Conservation (phyloP, 1,284 basidiomycete species). For the Boletellus deceptivus region DNA sequence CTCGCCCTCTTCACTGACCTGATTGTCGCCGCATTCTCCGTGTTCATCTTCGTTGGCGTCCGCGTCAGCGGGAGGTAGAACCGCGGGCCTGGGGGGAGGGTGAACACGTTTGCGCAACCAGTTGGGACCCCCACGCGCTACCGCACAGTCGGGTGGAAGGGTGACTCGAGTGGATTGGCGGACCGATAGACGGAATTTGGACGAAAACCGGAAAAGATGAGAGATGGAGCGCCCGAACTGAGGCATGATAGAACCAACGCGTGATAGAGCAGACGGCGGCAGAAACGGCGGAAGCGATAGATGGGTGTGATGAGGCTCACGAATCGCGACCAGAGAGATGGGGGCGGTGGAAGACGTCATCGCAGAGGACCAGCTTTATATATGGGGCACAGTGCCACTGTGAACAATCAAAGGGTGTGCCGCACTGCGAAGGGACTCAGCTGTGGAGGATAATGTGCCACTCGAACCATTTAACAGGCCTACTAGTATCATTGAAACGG, state of each 20-base stretch:
- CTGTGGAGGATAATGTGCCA: background rate
- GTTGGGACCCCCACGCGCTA: background rate
- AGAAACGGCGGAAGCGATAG: background rate
- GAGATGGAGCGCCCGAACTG: background rate
- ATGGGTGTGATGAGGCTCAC: too few relatives aligned
- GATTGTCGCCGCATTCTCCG: too few relatives aligned
- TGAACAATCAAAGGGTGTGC: background rate
- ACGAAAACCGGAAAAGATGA: background rate
- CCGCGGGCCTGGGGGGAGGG: too few relatives aligned
- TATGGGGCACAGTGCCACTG: background rate
- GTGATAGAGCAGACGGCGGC: background rate
- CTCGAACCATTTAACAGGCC: too few relatives aligned
- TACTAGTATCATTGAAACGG: too few relatives aligned
- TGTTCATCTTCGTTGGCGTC: background rate
- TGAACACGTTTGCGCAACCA: too few relatives aligned
- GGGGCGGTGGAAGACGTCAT: background rate
- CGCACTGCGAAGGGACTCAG: too few relatives aligned
- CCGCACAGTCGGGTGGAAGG: background rate
- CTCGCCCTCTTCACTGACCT: background rate
- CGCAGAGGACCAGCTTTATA: background rate
- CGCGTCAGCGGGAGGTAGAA: background rate
- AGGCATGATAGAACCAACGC: background rate
- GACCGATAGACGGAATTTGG: background rate
- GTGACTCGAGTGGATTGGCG: background rate
- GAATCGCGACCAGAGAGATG: too few relatives aligned